Evolutionary conservation across 2,329 filamentous ascomycete species (phyloP), one percentile per base, ranked within the genome.

Genomic region (Fusarium goolgardi): DNA sequence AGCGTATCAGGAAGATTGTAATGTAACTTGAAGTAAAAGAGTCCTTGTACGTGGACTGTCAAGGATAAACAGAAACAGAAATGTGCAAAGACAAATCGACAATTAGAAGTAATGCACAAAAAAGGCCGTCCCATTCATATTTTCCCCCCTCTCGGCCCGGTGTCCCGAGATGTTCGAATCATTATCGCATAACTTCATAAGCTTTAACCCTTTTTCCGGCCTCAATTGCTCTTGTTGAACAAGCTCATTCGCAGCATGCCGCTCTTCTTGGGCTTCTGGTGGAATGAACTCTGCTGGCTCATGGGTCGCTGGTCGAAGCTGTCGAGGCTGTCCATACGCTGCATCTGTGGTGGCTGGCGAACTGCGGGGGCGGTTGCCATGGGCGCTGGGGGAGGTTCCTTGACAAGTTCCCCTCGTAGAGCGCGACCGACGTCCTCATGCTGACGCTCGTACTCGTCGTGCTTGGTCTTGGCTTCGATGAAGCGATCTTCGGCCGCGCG

Each of bases 391-490:
- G 63, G 59, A 4, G 57, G n/a, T 31, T 68, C 45, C 20, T 45
- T 46, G 29, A 58, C 35, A 4, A 77, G 66, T n/a, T 82, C 80
- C 0, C 81, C 81, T 0, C 80, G 72, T 68, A 83, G 75, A 1
- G 81, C 81, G 43, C 77, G 72, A 68, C 80, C 79, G 47, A 82
- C 81, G 37, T 82, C 79, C 15, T 69, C 63, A 57, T 82, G 78
- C 71, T 82, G 81, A 7, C 79, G 75, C 45, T 74, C 73, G 60
- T 82, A 82, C 56, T 82, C 80, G 59, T 83, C 81, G 54, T 82
- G 80, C 74, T 82, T 81, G 61, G 68, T 46, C 71, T 82, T 81
- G 54, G 80, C 79, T 25, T 82, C 80, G 34, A 79, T 60, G 73
- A 77, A 82, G 21, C 80, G 79, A 8, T 75, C 75, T 73, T 82